A percentile compares a stretch with the other conserved stretches of the same genome.
These are phyloP conservation scores for Wickerhamiella vanderwaltii DNA, from an alignment of 805 yeast species.

Conservation along the genomic window DNA sequence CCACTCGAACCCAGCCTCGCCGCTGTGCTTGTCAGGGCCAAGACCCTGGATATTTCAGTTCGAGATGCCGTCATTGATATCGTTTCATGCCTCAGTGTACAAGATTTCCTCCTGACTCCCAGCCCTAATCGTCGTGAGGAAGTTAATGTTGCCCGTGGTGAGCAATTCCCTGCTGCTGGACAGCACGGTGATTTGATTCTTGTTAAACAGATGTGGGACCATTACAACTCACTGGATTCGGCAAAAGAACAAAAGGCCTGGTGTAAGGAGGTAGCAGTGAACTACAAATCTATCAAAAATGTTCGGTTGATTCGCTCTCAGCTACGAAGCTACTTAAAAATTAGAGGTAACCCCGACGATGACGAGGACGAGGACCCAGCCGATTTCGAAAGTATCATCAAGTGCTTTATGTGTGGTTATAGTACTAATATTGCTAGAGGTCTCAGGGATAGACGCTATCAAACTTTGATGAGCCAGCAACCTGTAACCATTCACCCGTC, in stretches of 20 bases:
- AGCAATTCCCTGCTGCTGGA: conserved; percentile 56
- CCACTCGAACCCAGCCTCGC: conserved; percentile 91
- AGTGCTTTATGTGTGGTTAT: conserved; percentile 73
- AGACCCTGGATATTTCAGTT: conserved; percentile 26
- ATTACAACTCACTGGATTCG: conserved; percentile 36
- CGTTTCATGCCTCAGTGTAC: conserved; percentile 86
- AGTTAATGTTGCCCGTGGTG: conserved; percentile 60
- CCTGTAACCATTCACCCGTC: conserved; percentile 83
- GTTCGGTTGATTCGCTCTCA: conserved; percentile 68
- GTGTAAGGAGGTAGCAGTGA: conserved; percentile 71
- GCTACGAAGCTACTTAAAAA: conserved; percentile 51
- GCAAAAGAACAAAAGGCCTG: conserved; percentile 56
- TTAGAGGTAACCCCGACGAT: conserved; percentile 26
- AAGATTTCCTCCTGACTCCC: conserved; percentile 72
- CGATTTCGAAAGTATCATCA: conserved; percentile 35
- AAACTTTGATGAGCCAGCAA: conserved; percentile 71
- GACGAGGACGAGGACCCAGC: conserved; percentile 26
- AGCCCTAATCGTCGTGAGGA: conserved; percentile 72
- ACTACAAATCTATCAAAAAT: conserved; percentile 66
- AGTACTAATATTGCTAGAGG: conserved; percentile 87
- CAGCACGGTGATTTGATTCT: conserved; percentile 73
- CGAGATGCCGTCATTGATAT: conserved; percentile 68
- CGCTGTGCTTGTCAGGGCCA: conserved; percentile 67
- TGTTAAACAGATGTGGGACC: conserved; percentile 63
- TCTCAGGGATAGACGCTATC: conserved; percentile 83